phyloP scores from a whole-genome alignment of 495 filamentous ascomycete genomes.

The Podospora pseudoanserina region DNA sequence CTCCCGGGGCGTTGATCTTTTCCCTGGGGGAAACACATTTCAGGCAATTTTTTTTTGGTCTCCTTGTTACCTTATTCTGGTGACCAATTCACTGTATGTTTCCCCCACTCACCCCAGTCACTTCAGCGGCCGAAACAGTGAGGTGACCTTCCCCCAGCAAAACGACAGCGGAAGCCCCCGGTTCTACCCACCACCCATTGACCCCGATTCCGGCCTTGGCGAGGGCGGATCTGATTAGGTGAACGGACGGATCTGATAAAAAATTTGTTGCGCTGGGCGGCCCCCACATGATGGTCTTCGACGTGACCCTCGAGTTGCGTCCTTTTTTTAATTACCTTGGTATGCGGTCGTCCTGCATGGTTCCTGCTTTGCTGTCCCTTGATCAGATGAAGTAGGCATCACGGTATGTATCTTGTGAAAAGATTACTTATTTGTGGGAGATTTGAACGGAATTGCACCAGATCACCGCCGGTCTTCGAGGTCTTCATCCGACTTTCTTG shows the following conservation, averaged over 20 bases:
- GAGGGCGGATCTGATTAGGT: conserved; percentile 25
- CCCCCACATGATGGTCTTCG: background rate
- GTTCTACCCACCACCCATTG: background rate
- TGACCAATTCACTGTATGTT: background rate
- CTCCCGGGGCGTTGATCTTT: background rate
- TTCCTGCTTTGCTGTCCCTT: background rate
- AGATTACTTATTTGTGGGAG: background rate
- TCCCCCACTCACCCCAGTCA: background rate
- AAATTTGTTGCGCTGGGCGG: conserved; percentile 1
- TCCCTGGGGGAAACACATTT: background rate
- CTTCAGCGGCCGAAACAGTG: background rate
- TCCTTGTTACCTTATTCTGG: background rate
- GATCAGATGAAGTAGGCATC: background rate
- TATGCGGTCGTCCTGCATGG: background rate
- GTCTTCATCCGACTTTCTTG: background rate
- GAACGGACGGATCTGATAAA: conserved; percentile 25
- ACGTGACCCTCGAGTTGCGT: background rate
- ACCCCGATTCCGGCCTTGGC: conserved; percentile 28
- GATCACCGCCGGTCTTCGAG: background rate
- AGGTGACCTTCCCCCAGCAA: background rate
- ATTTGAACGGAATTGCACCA: background rate
- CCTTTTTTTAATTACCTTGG: background rate
- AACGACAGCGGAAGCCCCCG: background rate
- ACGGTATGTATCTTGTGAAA: background rate
- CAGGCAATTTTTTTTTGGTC: background rate